A percentile compares a stretch with the other conserved stretches of the same genome.
Evolutionary conservation across 2,329 filamentous ascomycete species (phyloP).

Genomic region (Zymoseptoria passerinii): DNA sequence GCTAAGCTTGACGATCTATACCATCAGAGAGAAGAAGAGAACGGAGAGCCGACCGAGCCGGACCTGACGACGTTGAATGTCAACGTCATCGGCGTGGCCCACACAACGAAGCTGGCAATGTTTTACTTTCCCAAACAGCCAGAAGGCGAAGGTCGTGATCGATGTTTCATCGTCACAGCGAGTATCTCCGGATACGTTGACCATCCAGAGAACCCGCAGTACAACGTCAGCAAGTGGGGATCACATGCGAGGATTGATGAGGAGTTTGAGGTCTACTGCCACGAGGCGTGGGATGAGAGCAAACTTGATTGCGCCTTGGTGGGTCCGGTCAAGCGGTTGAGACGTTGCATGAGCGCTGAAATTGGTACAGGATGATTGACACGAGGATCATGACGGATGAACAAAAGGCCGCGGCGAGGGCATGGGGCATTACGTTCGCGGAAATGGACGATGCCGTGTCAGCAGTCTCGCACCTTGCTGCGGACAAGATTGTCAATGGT

Average conservation of each 20-base stretch:
- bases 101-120: constrained; percentile 32
- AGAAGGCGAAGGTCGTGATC: constrained; percentile 33
- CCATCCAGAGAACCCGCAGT: constrained; percentile 36
- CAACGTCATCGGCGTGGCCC: constrained; percentile 21
- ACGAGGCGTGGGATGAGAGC: constrained; percentile 40
- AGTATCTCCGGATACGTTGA: constrained; percentile 44
- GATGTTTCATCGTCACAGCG: constrained; percentile 44
- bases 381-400: constrained; percentile 20
- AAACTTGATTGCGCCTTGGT: constrained; percentile 32
- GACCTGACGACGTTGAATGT: constrained; percentile 19
- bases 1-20: constrained; percentile 17
- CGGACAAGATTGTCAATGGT: constrained; percentile 19
- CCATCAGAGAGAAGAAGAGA: constrained; percentile 6
- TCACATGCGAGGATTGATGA: constrained; percentile 40
- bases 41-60: constrained; percentile 21
- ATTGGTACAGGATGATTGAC: constrained; percentile 15
- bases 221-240: constrained; percentile 32
- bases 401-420: constrained; percentile 9
- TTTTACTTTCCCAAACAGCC: constrained; percentile 30
- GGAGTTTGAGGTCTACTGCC: constrained; percentile 28
- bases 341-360: neutral
- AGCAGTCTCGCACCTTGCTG: constrained; percentile 19
- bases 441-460: constrained; percentile 18
- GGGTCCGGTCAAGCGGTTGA: neutral
- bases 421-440: constrained; percentile 14